These are phyloP conservation scores for Aurinia saxatilis DNA, from an alignment of 345 rosid genomes.

Conservation along the genomic window DNA sequence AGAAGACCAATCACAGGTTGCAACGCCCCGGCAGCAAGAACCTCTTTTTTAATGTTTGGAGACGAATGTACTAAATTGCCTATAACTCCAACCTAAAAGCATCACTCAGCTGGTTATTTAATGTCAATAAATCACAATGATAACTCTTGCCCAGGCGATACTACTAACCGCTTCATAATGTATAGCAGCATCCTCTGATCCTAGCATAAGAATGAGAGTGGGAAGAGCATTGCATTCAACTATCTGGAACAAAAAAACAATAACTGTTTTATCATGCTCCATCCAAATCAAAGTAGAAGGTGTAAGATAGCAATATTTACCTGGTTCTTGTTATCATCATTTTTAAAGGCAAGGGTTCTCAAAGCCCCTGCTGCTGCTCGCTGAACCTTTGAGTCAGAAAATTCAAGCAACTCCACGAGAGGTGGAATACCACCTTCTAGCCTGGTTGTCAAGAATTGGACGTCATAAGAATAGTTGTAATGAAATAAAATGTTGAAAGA, in stretches of 20 bases:
- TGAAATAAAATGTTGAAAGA: not conserved
- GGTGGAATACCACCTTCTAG: conserved; percentile 96
- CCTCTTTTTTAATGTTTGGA: conserved; percentile 88
- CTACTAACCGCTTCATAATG: conserved; percentile 94
- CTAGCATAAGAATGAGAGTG: conserved; percentile 84
- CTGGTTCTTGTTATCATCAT: conserved; percentile 90
- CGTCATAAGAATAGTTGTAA: conserved; percentile 14
- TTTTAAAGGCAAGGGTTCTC: conserved; percentile 94
- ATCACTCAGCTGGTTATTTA: conserved; percentile 14
- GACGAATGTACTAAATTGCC: conserved; percentile 98
- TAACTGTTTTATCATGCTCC: not conserved
- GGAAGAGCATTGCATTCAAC: conserved; percentile 94
- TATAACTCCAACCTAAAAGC: conserved; percentile 73
- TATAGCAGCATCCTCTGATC: conserved; percentile 96
- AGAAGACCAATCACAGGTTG: conserved; percentile 96
- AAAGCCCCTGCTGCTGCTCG: conserved; percentile 99
- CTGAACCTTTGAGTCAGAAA: conserved; percentile 81
- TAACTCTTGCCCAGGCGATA: not conserved
- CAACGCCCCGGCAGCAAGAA: conserved; percentile 90
- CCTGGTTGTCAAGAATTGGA: conserved; percentile 40
- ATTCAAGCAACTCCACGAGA: conserved; percentile 88
- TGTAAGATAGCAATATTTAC: conserved; percentile 31
- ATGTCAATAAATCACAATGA: not conserved
- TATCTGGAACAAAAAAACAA: conserved; percentile 46
- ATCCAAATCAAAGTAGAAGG: conserved; percentile 5